Conservation (phyloP, 164 flowering plant species). For the Magnolia kwangsiensis region DNA sequence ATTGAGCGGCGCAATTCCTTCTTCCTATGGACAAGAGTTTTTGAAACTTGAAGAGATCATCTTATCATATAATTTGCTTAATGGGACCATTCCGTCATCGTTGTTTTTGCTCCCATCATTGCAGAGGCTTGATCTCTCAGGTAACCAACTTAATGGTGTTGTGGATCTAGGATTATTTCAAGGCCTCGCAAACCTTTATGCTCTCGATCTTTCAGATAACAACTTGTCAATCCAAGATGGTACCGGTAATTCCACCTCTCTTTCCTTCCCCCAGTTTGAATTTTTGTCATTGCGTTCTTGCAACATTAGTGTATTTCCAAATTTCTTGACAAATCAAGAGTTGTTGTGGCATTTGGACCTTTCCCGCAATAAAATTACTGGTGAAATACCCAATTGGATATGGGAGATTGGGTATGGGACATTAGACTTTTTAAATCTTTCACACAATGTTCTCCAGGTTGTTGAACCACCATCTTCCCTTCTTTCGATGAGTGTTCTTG, state of each 20-base stretch:
- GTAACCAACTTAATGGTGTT: conserved; percentile 29
- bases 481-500: neutral
- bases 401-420: neutral
- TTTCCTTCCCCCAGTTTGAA: neutral
- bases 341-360: no score
- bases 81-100: conserved; percentile 34
- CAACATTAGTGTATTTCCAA: no score
- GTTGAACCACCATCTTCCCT: neutral
- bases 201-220: neutral
- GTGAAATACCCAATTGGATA: neutral
- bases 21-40: conserved; percentile 18
- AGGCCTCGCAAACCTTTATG: neutral
- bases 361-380: neutral
- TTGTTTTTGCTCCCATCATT: conserved; percentile 37
- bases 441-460: neutral
- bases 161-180: neutral
- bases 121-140: conserved; percentile 18
- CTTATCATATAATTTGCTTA: conserved; percentile 30
- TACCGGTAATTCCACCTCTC: neutral
- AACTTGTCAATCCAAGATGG: neutral
- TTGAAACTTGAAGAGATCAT: conserved; percentile 19
- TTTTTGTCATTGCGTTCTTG: neutral
- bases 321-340: no score
- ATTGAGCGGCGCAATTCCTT: conserved; percentile 31
- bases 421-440: neutral